These are phyloP conservation scores for Ogataea nakhonphanomensis DNA, from an alignment of 805 yeast species.

Conservation along the genomic window DNA sequence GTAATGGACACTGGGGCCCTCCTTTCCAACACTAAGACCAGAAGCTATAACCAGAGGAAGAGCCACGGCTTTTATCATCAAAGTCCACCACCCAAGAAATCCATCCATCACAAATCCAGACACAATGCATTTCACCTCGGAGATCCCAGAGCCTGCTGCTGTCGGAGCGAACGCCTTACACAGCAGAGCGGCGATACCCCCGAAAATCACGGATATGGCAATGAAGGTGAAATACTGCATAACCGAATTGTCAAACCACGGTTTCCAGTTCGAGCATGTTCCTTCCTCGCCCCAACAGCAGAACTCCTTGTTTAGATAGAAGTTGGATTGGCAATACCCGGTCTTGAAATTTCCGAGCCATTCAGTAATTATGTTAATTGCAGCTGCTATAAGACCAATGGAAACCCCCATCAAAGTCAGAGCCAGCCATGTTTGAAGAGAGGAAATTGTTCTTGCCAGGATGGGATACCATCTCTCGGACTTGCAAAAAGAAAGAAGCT, in stretches of 20 bases:
- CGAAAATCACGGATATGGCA: slow-evolving; percentile 55
- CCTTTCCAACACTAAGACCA: slow-evolving; percentile 93
- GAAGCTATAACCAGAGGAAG: slow-evolving; percentile 90
- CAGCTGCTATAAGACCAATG: slow-evolving; percentile 83
- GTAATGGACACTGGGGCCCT: slow-evolving; percentile 97
- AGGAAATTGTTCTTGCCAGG: slow-evolving; percentile 30
- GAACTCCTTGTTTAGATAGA: slow-evolving; percentile 68
- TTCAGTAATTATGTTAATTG: slow-evolving; percentile 76
- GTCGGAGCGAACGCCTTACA: slow-evolving; percentile 75
- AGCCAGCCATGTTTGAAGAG: slow-evolving; percentile 65
- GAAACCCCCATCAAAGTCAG: slow-evolving; percentile 69
- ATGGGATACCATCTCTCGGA: slow-evolving; percentile 14
- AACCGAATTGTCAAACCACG: slow-evolving; percentile 50
- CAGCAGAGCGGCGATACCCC: slow-evolving; percentile 60
- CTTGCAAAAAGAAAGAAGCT: no score
- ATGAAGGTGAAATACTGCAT: slow-evolving; percentile 59
- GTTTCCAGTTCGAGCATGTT: slow-evolving; percentile 64
- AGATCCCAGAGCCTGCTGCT: slow-evolving; percentile 97
- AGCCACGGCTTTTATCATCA: slow-evolving; percentile 71
- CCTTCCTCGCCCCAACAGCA: slow-evolving; percentile 74
- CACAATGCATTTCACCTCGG: slow-evolving; percentile 92
- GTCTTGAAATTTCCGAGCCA: slow-evolving; percentile 76
- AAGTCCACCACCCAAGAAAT: slow-evolving; percentile 70
- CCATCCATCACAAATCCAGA: slow-evolving; percentile 82
- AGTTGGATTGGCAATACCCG: slow-evolving; percentile 71